phyloP scores from a whole-genome alignment of 257 asterid species.

The Perilla frutescens region DNA sequence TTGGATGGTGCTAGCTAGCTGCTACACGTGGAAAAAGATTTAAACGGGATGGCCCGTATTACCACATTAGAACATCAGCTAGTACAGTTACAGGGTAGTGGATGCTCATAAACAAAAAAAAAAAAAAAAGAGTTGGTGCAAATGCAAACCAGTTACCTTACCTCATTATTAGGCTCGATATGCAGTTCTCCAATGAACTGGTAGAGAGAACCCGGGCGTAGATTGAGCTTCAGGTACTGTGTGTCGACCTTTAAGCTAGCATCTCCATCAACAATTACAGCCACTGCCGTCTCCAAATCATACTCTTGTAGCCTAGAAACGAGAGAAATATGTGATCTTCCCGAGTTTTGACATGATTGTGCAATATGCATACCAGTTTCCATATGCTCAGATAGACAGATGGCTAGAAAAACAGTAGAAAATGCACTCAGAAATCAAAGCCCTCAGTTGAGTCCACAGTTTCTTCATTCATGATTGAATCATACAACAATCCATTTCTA shows the following conservation, averaged over 20 bases:
- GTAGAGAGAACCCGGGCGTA: constrained; percentile 68
- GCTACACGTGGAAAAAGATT: background rate
- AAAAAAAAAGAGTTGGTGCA: background rate
- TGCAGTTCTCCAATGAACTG: constrained; percentile 92
- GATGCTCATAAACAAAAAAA: background rate
- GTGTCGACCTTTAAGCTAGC: constrained; percentile 70
- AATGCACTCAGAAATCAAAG: background rate
- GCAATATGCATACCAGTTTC: background rate
- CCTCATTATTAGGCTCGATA: constrained; percentile 67
- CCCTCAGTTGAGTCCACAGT: background rate
- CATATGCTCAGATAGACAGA: background rate
- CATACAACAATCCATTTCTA: background rate
- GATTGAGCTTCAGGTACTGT: constrained; percentile 63
- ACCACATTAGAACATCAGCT: background rate
- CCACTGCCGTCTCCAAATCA: constrained; percentile 64
- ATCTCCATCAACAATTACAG: constrained; percentile 71
- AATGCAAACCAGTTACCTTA: constrained; percentile 53
- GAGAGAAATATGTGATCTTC: constrained; percentile 5
- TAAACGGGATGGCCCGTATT: background rate
- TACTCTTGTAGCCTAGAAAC: constrained; percentile 75
- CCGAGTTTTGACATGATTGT: constrained; percentile 6
- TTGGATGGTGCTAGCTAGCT: background rate
- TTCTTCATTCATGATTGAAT: background rate
- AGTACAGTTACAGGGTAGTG: background rate
- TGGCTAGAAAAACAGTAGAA: background rate